phyloP scores from a whole-genome alignment of 108 stramenopile genomes.

The Skeletonema grethae region DNA sequence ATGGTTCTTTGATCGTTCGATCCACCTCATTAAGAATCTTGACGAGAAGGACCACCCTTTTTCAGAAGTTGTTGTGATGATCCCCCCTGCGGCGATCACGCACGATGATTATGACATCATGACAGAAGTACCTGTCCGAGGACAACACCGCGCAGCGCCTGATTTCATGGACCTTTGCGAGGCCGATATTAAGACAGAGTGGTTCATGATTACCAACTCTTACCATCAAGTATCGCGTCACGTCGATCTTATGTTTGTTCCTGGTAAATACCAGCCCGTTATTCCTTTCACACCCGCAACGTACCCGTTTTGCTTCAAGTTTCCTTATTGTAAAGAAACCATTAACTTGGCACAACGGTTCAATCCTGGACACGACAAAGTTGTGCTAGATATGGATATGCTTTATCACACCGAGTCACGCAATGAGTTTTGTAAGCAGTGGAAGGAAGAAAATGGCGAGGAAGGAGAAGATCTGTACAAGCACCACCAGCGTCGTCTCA shows the following conservation, averaged over 20 bases:
- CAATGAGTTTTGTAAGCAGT: conserved; percentile 57
- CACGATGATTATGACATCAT: conserved; percentile 55
- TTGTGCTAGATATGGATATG: conserved; percentile 59
- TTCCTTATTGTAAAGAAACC: conserved; percentile 58
- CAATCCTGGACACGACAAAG: conserved; percentile 60
- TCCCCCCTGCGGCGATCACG: conserved; percentile 44
- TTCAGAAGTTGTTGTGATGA: conserved; percentile 61
- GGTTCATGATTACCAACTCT: conserved; percentile 78
- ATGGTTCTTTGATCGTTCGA: conserved; percentile 58
- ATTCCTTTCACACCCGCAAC: conserved; percentile 62
- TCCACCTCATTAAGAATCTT: conserved; percentile 49
- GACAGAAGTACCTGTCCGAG: conserved; percentile 50
- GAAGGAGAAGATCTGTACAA: conserved; percentile 61
- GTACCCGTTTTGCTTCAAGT: conserved; percentile 61
- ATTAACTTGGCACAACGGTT: conserved; percentile 58
- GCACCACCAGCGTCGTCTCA: conserved; percentile 47
- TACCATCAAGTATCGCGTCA: conserved; percentile 66
- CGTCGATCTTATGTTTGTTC: conserved; percentile 68
- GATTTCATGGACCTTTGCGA: conserved; percentile 72
- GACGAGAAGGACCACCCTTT: conserved; percentile 73
- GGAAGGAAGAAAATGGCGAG: conserved; percentile 57
- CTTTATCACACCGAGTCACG: conserved; percentile 52
- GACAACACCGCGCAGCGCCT: conserved; percentile 54
- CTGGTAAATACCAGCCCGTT: conserved; percentile 60
- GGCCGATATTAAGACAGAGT: conserved; percentile 59